A percentile compares a stretch with the other conserved stretches of the same genome.
Evolutionary conservation across 441 rosid species (phyloP).

Genomic region (Kokia cookei): DNA sequence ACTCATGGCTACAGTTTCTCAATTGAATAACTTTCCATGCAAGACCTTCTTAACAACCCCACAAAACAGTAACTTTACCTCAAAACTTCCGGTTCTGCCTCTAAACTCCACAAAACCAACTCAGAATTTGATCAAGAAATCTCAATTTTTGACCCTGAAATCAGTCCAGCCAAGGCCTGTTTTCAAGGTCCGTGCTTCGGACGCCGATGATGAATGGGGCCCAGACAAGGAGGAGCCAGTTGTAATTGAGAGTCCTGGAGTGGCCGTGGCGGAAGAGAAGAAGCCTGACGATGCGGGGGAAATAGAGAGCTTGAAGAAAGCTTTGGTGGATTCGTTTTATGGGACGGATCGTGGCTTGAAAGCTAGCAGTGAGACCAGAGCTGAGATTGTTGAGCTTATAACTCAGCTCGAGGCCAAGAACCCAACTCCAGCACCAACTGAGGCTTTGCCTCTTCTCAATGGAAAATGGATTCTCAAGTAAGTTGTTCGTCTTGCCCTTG

Average conservation of each 20-base stretch:
- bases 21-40: conserved; percentile 44
- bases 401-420: conserved; percentile 85
- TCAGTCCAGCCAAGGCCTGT: conserved; percentile 17
- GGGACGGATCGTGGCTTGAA: conserved; percentile 76
- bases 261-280: conserved; percentile 43
- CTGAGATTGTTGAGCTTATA: conserved; percentile 84
- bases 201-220: conserved; percentile 36
- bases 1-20: conserved; percentile 49
- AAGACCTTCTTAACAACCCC: conserved; percentile 19
- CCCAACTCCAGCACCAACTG: conserved; percentile 82
- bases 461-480: conserved; percentile 98
- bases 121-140: not conserved
- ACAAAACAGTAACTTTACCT: not conserved
- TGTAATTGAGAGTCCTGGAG: conserved; percentile 10
- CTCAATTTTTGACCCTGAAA: not conserved
- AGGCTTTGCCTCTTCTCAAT: conserved; percentile 71
- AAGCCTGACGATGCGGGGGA: conserved; percentile 32
- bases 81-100: conserved; percentile 23
- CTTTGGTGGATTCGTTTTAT: conserved; percentile 63
- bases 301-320: conserved; percentile 54
- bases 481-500: conserved; percentile 17
- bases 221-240: conserved; percentile 13
- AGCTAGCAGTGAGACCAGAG: conserved; percentile 81
- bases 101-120: not conserved
- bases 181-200: conserved; percentile 30